Conservation (phyloP, 164 flowering plant species). For the Tetrastigma voinierianum region DNA sequence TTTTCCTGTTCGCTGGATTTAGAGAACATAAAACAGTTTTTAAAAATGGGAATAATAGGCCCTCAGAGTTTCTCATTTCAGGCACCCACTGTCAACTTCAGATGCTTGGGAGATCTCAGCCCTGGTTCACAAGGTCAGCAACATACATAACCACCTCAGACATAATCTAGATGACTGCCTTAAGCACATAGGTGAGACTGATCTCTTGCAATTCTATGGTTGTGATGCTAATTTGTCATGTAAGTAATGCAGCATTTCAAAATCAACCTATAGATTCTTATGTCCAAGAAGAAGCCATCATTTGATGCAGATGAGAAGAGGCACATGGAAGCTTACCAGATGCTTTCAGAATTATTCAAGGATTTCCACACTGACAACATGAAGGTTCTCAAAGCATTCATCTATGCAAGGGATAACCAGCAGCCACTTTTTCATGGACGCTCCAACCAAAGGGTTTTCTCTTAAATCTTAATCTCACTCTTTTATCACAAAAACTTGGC, state of each 20-base stretch:
- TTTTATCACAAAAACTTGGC: too few relatives aligned
- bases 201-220: neutral
- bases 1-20: too few relatives aligned
- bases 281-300: too few relatives aligned
- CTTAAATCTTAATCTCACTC: neutral
- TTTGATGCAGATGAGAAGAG: conserved; percentile 30
- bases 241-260: neutral
- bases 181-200: conserved; percentile 18
- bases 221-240: neutral
- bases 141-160: conserved; percentile 20
- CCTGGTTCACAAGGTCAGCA: conserved; percentile 31
- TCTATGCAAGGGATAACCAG: conserved; percentile 23
- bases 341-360: conserved; percentile 16
- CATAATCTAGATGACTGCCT: conserved; percentile 12
- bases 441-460: conserved; percentile 26
- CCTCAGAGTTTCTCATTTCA: conserved; percentile 9
- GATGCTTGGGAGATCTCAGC: conserved; percentile 36
- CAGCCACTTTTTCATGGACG: conserved; percentile 30
- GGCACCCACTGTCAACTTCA: conserved; percentile 21
- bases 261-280: neutral
- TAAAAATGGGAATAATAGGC: too few relatives aligned
- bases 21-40: too few relatives aligned
- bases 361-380: conserved; percentile 28
- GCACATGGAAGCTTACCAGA: conserved; percentile 15
- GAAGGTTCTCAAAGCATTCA: conserved; percentile 24